Evolutionary conservation across 805 yeast genomes (phyloP), one percentile per base, ranked within the genome.

Genomic region (Yamadazyma laniorum): DNA sequence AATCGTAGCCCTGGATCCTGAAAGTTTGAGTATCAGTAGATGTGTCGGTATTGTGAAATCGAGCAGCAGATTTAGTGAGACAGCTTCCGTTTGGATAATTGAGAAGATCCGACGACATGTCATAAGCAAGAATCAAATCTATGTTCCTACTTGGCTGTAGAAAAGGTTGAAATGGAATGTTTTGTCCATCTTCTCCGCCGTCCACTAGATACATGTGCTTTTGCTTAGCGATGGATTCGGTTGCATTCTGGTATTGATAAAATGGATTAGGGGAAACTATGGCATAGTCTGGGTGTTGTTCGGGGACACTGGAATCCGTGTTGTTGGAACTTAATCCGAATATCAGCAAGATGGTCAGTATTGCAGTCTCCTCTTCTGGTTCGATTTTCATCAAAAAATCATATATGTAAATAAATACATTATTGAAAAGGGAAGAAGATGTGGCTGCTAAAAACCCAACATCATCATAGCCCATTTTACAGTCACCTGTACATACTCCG

Each of bases 81-180:
- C 75, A 67, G 0, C 79, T 72, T 1, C 85, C 86, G 53, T 79
- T 79, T 5, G 86, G 84, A 56, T 58, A 79, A 38, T 80, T 80
- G 8, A 55, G 47, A 4, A 40, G 16, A 49, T 81, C 86, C 11
- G 82, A 68, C 3, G 83, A 63, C 38, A 67, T 61, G 42, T 73
- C 78, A 31, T 59, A 56, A 1, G 74, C 65, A 16, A 72, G 47
- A 0, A 73, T 50, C 1, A 68, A 47, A 42, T 71, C 76, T 2
- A 70, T 53, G 1, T 50, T 37, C 37, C 78, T 46, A 1, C 61
- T 39, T 11, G 47, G 47, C 25, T 58, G 62, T n/a, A 69, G 45
- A 32, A 73, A 60, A 8, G 77, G 72, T 25, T 66, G 68, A 34
- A 72, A 68, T 1, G 76, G 75, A 8, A 73, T 61, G 43, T 72